phyloP scores from a whole-genome alignment of 257 asterid genomes.

The Solanum medicagineum region DNA sequence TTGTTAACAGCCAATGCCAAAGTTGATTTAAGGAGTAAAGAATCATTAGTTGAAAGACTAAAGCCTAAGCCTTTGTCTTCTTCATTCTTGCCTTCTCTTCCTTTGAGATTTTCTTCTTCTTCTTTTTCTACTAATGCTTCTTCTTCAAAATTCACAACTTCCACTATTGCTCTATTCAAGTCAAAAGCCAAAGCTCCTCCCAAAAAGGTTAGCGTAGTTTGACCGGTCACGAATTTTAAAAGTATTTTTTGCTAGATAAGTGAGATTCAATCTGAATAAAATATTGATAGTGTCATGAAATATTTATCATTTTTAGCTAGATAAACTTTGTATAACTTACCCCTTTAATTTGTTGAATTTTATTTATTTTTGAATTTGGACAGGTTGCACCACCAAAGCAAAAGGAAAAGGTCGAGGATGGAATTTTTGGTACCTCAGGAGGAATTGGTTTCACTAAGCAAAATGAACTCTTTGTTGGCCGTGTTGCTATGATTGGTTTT shows the following conservation, averaged over 20 bases:
- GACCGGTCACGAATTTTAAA: too few species aligned
- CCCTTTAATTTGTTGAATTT: neutral
- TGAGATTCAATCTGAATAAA: neutral
- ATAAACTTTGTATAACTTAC: neutral
- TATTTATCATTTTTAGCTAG: too few species aligned
- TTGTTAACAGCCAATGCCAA: constrained; percentile 45
- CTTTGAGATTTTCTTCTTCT: constrained; percentile 19
- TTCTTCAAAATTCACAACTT: neutral
- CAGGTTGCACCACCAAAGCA: constrained; percentile 22
- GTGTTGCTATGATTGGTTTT: constrained; percentile 92
- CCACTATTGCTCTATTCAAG: constrained; percentile 53
- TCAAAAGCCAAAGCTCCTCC: constrained; percentile 70
- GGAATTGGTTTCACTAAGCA: constrained; percentile 86
- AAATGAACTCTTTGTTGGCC: constrained; percentile 90
- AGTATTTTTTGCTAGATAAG: neutral
- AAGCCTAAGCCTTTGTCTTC: constrained; percentile 42
- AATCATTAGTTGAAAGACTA: constrained; percentile 35
- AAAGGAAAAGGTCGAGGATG: constrained; percentile 71
- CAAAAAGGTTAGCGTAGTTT: constrained; percentile 28
- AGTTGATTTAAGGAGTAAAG: constrained; percentile 17
- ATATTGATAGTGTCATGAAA: too few species aligned
- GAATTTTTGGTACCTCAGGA: constrained; percentile 84
- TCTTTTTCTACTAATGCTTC: neutral
- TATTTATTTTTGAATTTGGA: neutral
- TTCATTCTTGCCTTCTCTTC: constrained; percentile 25